Conservation (phyloP, 805 yeast species). For the Teunomyces atbi region DNA sequence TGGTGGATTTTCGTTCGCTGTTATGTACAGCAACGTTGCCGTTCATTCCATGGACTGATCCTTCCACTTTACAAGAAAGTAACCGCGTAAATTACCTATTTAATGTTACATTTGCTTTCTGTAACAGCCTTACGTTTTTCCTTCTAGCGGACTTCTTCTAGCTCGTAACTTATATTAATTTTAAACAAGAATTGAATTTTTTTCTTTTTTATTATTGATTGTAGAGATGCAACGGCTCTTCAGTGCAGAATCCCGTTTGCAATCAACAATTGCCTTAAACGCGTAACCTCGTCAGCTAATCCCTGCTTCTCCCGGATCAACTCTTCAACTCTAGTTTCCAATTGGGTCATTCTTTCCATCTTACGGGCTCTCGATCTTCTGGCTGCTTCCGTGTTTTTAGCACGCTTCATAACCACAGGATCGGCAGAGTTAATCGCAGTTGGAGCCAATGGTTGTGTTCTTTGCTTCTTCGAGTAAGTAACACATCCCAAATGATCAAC, state of each 20-base stretch:
- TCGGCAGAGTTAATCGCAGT: conserved; percentile 59
- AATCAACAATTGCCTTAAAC: conserved; percentile 52
- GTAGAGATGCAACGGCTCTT: neutral
- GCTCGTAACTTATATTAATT: neutral
- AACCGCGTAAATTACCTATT: no score
- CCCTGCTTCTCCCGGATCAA: conserved; percentile 57
- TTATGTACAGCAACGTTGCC: neutral
- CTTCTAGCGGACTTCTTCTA: no score
- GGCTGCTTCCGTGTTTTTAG: conserved; percentile 97
- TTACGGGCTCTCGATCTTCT: conserved; percentile 93
- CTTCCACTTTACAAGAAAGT: no score
- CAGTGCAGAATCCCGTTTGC: conserved; percentile 7
- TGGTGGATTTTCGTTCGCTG: neutral
- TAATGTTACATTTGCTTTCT: no score
- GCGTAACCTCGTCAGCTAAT: conserved; percentile 61
- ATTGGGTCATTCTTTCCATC: conserved; percentile 79
- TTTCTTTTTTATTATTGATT: neutral
- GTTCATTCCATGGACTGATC: neutral
- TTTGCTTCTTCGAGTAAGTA: conserved; percentile 74
- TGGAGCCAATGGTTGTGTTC: conserved; percentile 70
- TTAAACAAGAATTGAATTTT: conserved; percentile 3
- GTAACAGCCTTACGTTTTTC: no score
- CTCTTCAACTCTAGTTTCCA: conserved; percentile 73
- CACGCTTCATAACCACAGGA: conserved; percentile 79
- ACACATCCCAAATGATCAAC: conserved; percentile 75